Evolutionary conservation across 805 yeast genomes (phyloP).

Genomic region (Cyberlindnera nakhonratchasimensis): DNA sequence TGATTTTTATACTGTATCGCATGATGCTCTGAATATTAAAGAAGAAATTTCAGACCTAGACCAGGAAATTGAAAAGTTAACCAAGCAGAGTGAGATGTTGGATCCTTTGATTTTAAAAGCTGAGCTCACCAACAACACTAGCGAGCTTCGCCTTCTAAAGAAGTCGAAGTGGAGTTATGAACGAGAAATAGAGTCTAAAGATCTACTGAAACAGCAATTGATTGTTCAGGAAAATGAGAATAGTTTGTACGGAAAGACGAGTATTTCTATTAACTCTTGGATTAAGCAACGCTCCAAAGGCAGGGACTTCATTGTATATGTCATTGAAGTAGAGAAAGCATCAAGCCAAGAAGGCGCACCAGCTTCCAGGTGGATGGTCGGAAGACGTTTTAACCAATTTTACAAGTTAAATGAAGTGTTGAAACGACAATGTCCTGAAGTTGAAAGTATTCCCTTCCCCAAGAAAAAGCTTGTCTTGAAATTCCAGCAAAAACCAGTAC

Average conservation of each 20-base stretch:
- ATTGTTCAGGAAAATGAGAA: constrained; percentile 80
- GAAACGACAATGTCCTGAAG: constrained; percentile 47
- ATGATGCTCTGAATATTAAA: constrained; percentile 61
- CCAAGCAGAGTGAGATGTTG: constrained; percentile 60
- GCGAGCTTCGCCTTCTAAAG: constrained; percentile 62
- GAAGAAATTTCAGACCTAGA: constrained; percentile 63
- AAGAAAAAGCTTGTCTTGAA: constrained; percentile 65
- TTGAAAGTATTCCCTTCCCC: constrained; percentile 49
- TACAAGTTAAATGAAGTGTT: constrained; percentile 65
- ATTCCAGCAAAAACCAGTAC: constrained; percentile 59
- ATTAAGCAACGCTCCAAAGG: constrained; percentile 52
- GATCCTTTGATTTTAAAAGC: constrained; percentile 74
- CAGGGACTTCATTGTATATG: constrained; percentile 62
- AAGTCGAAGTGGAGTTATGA: constrained; percentile 66
- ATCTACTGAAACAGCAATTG: constrained; percentile 73
- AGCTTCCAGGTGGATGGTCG: constrained; percentile 85
- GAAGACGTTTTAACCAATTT: constrained; percentile 84
- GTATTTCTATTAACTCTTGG: constrained; percentile 45
- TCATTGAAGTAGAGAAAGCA: constrained; percentile 68
- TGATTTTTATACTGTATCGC: constrained; percentile 54
- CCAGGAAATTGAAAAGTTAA: constrained; percentile 53
- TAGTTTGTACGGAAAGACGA: constrained; percentile 65
- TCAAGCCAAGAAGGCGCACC: constrained; percentile 39
- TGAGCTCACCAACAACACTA: constrained; percentile 71
- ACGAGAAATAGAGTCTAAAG: constrained; percentile 71